Base-by-base conservation (phyloP, 1,139 yeast species). In the Eremothecium cymbalariae region DNA sequence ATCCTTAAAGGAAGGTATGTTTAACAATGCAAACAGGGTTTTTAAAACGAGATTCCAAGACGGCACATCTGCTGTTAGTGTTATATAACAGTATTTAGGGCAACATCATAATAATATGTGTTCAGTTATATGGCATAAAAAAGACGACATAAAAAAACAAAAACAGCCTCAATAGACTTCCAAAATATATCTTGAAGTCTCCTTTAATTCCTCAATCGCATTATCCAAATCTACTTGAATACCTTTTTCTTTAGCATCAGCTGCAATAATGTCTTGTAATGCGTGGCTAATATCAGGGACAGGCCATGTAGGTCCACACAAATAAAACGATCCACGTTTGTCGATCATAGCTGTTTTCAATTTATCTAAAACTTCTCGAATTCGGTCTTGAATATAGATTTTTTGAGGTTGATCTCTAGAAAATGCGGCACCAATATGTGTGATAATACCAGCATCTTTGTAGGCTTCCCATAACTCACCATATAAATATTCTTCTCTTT, bases 231-330 rank as follows among this genome's bases (percentile, higher is more conserved):
- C 94, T 41, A 86, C 66, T 46, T 68, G 74, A 41, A 69, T 70
- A 39, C 90, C 93, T 37, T 67, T 70, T 47, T 66, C 67, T 36
- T 65, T 66, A 23, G 95, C 94, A 44, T 84, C 95, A 36, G 74
- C 72, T 14, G 60, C 59, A 34, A 86, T 70, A 50, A 90, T 82
- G 48, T 84, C 95, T 54, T 81, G 83, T 48, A 90, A 68, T 50
- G 95, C 94, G 32, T 81, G 84, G 40, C 95, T 84, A 50, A 90
- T 83, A 60, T 88, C 96, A 12, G 97, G 96, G 51, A 90, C 97
- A 18, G 98, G 98, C 98, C 98, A 90, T 2, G 97, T 90, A 29
- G 97, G 97, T 45, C 98, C 98, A 76, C 98, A 90, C 57, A 90
- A 71, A 65, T 90, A 90, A 73, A 90, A 88, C 16, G 86, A 78